phyloP scores from a whole-genome alignment of 768 basidiomycete genomes.

The Russula earlei region DNA sequence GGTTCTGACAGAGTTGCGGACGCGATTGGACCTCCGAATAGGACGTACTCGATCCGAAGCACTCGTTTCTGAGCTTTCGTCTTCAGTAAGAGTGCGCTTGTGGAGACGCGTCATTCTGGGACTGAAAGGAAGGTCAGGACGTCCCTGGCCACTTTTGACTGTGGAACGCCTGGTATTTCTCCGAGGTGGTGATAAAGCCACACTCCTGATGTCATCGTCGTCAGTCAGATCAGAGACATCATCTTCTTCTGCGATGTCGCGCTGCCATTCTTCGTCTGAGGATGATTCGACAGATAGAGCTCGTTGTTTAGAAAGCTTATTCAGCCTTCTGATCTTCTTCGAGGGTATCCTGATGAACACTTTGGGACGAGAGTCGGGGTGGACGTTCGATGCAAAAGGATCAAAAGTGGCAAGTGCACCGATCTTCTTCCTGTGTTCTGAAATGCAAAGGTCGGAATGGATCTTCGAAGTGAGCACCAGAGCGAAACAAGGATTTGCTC shows the following conservation, averaged over 20 bases:
- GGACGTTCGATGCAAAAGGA: constrained; percentile 48
- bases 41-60: constrained; percentile 17
- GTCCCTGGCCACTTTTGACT: constrained; percentile 6
- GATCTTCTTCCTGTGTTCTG: constrained; percentile 38
- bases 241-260: constrained; percentile 20
- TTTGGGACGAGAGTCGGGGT: constrained; percentile 48
- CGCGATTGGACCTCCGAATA: constrained; percentile 42
- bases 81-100: constrained; percentile 30
- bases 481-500: not conserved
- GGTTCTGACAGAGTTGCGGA: constrained; percentile 31
- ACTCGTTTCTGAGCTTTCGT: constrained; percentile 28
- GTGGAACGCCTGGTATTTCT: constrained; percentile 18
- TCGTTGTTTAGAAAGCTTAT: not conserved
- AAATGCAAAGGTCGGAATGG: not conserved
- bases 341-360: constrained; percentile 27
- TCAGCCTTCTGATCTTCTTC: constrained; percentile 17
- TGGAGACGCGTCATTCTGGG: constrained; percentile 49
- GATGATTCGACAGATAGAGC: constrained; percentile 18
- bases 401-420: constrained; percentile 46
- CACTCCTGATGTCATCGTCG: constrained; percentile 13
- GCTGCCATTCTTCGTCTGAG: constrained; percentile 29
- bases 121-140: constrained; percentile 50
- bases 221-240: constrained; percentile 13
- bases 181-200: constrained; percentile 3
- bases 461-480: not conserved